Percentiles rank a stretch among this genome's conserved stretches.
phyloP scores from a whole-genome alignment of 352 stramenopile species.

The Globisporangium canariense region DNA sequence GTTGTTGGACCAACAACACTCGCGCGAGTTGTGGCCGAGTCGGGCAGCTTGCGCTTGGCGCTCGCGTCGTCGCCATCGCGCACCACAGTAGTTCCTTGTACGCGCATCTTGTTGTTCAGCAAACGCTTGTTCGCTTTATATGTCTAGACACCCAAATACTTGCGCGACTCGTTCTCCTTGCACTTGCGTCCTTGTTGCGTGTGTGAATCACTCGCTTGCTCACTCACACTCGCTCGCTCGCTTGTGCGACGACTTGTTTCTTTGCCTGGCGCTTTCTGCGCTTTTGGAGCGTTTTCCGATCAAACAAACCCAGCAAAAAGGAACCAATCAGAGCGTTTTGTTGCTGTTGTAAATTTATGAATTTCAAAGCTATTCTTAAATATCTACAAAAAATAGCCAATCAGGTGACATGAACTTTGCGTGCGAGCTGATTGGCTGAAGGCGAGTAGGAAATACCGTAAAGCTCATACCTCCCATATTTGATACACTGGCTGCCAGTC shows the following conservation, averaged over 20 bases:
- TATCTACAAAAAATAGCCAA: not conserved
- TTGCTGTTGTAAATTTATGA: no score
- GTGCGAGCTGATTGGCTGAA: not conserved
- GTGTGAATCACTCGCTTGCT: not conserved
- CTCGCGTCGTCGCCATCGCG: conserved; percentile 11
- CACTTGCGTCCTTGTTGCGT: not conserved
- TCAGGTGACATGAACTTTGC: not conserved
- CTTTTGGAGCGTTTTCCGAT: not conserved
- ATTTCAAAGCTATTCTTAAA: no score
- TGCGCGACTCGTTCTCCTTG: not conserved
- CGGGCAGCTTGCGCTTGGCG: conserved; percentile 14
- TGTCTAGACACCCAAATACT: not conserved
- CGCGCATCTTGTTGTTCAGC: conserved; percentile 8
- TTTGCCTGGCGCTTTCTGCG: conserved; percentile 7
- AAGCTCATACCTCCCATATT: not conserved
- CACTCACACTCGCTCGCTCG: not conserved
- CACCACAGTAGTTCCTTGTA: conserved; percentile 5
- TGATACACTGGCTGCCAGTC: not conserved
- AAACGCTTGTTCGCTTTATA: not conserved
- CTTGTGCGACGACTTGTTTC: conserved; percentile 4
- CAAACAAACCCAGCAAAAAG: not conserved
- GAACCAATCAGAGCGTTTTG: not conserved
- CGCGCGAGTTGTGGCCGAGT: conserved; percentile 5
- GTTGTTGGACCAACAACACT: not conserved
- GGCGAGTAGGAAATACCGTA: not conserved